phyloP scores from a whole-genome alignment of 306 rosid species.

The Vigna nakashimae region DNA sequence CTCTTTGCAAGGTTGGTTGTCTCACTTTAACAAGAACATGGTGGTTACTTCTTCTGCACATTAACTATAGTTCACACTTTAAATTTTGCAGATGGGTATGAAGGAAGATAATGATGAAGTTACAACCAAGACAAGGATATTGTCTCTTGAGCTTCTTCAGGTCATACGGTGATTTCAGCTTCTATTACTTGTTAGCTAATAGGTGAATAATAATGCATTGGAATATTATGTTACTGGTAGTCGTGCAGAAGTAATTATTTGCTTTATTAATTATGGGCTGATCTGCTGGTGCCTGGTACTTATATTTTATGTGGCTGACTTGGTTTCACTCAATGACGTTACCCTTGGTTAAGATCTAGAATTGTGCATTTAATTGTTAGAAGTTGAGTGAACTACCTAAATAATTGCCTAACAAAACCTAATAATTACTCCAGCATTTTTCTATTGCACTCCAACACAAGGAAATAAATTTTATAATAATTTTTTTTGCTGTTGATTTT shows the following conservation, averaged over 20 bases:
- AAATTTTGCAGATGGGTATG: conserved; percentile 89
- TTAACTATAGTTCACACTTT: conserved; percentile 40
- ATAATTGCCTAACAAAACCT: not conserved
- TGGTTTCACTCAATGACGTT: conserved; percentile 26
- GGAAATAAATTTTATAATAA: conserved; percentile 21
- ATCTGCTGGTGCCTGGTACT: conserved; percentile 32
- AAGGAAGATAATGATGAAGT: conserved; percentile 97
- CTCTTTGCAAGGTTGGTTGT: conserved; percentile 94
- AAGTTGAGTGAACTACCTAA: not conserved
- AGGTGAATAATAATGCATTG: conserved; percentile 24
- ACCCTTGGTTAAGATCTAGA: conserved; percentile 37
- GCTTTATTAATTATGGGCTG: conserved; percentile 26
- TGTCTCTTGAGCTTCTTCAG: conserved; percentile 99
- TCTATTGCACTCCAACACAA: not conserved
- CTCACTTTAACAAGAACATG: conserved; percentile 37
- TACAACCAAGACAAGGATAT: conserved; percentile 87
- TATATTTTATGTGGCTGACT: conserved; percentile 23
- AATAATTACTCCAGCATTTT: not conserved
- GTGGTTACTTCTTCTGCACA: conserved; percentile 41
- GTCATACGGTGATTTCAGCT: conserved; percentile 58
- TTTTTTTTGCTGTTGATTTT: not conserved
- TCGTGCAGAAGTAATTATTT: conserved; percentile 21
- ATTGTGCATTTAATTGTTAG: not conserved
- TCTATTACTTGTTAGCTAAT: conserved; percentile 23
- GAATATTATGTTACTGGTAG: conserved; percentile 35